These are phyloP conservation scores for Tuctoria greenei DNA, from an alignment of 176 grass and related monocot species.

Conservation along the genomic window DNA sequence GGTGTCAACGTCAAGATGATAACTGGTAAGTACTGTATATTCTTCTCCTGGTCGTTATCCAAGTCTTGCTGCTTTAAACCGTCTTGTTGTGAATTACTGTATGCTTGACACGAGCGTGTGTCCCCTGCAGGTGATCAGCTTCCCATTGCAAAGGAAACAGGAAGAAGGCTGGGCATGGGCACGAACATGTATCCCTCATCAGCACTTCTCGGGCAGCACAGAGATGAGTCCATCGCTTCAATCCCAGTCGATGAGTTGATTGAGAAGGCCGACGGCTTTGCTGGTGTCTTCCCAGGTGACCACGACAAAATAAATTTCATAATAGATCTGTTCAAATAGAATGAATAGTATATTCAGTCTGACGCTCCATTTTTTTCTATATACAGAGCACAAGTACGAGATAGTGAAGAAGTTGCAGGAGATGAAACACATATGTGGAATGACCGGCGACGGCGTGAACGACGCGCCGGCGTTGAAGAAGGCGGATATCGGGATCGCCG, in stretches of 20 bases:
- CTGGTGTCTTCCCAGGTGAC: constrained; percentile 89
- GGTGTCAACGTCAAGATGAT: constrained; percentile 99
- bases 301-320: background rate
- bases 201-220: constrained; percentile 58
- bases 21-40: constrained; percentile 68
- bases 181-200: constrained; percentile 98
- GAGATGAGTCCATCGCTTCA: constrained; percentile 58
- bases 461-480: constrained; percentile 93
- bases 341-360: background rate
- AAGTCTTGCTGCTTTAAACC: background rate
- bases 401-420: constrained; percentile 92
- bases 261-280: constrained; percentile 93
- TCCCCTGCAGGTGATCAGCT: constrained; percentile 70
- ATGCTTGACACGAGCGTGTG: background rate
- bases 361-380: background rate
- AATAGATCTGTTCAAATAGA: background rate
- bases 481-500: constrained; percentile 93
- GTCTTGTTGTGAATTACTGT: background rate
- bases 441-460: constrained; percentile 98
- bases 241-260: constrained; percentile 76
- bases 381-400: constrained; percentile 90
- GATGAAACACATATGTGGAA: constrained; percentile 91
- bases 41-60: background rate
- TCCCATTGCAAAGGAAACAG: constrained; percentile 93
- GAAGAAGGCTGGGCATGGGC: constrained; percentile 89